Conservation (phyloP, 805 yeast genomes). For the Starmerella floricola region DNA sequence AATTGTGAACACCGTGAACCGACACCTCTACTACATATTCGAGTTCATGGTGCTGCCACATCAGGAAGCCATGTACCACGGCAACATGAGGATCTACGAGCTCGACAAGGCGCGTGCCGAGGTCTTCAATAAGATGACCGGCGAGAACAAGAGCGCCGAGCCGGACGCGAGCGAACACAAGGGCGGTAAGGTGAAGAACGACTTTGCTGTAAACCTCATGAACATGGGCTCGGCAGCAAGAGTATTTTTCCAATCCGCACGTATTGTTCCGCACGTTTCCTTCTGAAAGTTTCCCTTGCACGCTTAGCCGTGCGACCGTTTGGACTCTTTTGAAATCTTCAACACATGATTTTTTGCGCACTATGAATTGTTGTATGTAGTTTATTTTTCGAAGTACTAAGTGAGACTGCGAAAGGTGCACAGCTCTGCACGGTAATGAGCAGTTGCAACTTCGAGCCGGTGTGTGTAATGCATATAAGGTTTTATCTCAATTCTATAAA, state of each 20-base stretch:
- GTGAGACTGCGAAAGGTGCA: no score
- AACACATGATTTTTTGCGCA: no score
- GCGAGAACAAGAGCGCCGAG: conserved; percentile 40
- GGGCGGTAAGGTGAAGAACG: conserved; percentile 31
- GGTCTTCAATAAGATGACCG: conserved; percentile 42
- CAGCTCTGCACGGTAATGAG: no score
- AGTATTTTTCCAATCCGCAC: conserved; percentile 54
- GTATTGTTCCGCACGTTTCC: conserved; percentile 35
- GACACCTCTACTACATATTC: conserved; percentile 47
- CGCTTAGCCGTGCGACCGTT: no score
- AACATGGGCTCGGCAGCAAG: conserved; percentile 59
- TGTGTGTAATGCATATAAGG: no score
- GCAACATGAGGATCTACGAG: conserved; percentile 45
- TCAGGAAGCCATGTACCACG: conserved; percentile 46
- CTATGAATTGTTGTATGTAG: no score
- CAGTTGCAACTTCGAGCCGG: no score
- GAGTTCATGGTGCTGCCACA: conserved; percentile 44
- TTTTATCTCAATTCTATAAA: no score
- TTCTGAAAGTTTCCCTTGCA: no score
- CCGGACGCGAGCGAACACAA: conserved; percentile 43
- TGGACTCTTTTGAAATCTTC: no score
- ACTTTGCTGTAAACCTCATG: conserved; percentile 42
- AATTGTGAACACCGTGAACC: conserved; percentile 35
- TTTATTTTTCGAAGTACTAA: no score
- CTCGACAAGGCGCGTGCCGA: conserved; percentile 42